Evolutionary conservation across 129 eudicot genomes (phyloP).

Genomic region (Helianthus tuberosus): DNA sequence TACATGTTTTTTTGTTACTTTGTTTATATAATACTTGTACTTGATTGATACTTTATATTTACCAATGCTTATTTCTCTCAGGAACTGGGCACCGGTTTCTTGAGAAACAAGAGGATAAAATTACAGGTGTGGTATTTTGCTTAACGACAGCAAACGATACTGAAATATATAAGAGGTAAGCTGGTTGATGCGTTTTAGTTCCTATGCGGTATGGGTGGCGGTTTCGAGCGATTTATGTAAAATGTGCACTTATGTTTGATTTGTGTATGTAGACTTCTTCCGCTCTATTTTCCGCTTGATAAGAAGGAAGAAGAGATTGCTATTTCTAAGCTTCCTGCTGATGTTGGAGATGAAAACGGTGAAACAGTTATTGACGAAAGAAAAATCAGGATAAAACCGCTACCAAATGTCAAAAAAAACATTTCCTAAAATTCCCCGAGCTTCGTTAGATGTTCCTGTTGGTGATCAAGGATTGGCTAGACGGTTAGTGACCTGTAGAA

Average conservation of each 20-base stretch:
- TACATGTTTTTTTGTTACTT: not conserved
- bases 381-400: constrained; percentile 90
- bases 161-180: constrained; percentile 93
- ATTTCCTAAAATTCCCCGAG: too few species aligned
- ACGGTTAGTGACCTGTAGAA: too few species aligned
- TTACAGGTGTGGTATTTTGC: constrained; percentile 84
- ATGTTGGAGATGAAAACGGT: constrained; percentile 99
- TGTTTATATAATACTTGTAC: constrained; percentile 13
- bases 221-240: not conserved
- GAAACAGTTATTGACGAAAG: constrained; percentile 95
- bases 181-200: constrained; percentile 5
- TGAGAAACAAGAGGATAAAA: constrained; percentile 94
- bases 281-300: constrained; percentile 98
- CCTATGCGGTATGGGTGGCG: not conserved
- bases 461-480: too few species aligned
- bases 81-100: constrained; percentile 98
- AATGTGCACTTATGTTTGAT: constrained; percentile 6
- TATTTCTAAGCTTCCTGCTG: constrained; percentile 93
- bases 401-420: constrained; percentile 79
- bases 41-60: constrained; percentile 13
- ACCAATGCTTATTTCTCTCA: constrained; percentile 25
- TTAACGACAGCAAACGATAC: constrained; percentile 76
- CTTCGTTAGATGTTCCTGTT: too few species aligned
- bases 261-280: constrained; percentile 67
- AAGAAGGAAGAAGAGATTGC: constrained; percentile 87